These are phyloP conservation scores for Serendipita sp. DNA, from an alignment of 768 basidiomycete species.

Conservation along the genomic window DNA sequence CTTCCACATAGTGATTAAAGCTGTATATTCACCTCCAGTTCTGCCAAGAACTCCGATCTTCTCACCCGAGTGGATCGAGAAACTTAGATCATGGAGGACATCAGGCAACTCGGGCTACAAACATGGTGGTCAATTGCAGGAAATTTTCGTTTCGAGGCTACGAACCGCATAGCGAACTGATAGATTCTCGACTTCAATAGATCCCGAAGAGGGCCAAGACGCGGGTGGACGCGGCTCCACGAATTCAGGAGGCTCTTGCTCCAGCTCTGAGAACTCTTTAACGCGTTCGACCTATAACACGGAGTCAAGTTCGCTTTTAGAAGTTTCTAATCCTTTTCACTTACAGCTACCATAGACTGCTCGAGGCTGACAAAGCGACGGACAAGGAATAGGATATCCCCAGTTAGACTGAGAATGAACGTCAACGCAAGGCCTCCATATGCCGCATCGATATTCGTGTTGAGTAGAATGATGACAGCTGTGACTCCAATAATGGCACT, in stretches of 20 bases:
- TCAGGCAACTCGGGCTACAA: conserved; percentile 68
- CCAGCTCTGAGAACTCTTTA: conserved; percentile 76
- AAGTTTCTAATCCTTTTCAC: not conserved
- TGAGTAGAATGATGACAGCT: conserved; percentile 46
- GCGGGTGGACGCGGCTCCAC: conserved; percentile 69
- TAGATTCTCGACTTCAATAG: conserved; percentile 17
- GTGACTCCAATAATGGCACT: conserved; percentile 57
- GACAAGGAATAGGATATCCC: conserved; percentile 41
- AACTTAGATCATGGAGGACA: conserved; percentile 66
- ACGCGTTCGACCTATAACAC: conserved; percentile 50
- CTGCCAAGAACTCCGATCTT: conserved; percentile 41
- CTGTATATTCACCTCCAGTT: conserved; percentile 19
- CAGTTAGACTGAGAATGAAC: conserved; percentile 63
- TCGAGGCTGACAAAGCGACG: conserved; percentile 76
- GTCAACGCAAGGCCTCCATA: conserved; percentile 76
- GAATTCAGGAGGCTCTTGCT: conserved; percentile 67
- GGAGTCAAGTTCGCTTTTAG: not conserved
- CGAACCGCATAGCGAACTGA: conserved; percentile 19
- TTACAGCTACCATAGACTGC: conserved; percentile 64
- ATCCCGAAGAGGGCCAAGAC: conserved; percentile 51
- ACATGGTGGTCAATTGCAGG: not conserved
- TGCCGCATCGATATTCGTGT: conserved; percentile 61
- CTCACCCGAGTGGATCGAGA: conserved; percentile 56
- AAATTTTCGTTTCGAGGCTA: not conserved
- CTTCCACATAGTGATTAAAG: not conserved